Percentiles rank a stretch among this genome's conserved stretches.
Conservation (phyloP, 352 stramenopile genomes). For the Blastocystis sp. region DNA sequence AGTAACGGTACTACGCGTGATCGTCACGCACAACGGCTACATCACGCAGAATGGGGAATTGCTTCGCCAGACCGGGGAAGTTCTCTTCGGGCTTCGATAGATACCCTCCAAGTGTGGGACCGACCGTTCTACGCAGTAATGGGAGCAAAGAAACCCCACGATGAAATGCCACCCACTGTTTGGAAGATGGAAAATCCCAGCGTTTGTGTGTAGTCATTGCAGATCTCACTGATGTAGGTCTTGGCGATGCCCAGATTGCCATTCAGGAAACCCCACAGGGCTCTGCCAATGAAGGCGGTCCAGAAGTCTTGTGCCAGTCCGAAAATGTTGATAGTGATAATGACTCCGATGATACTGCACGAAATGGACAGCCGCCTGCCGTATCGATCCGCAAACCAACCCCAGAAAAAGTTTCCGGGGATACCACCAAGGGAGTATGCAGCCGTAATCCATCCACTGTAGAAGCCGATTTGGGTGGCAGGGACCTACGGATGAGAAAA, state of each 20-base stretch:
- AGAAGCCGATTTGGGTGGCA: conserved; percentile 52
- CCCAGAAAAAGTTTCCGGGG: conserved; percentile 69
- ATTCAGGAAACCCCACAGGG: conserved; percentile 65
- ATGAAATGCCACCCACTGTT: conserved; percentile 60
- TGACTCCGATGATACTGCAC: conserved; percentile 56
- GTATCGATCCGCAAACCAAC: conserved; percentile 65
- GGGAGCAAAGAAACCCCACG: not conserved
- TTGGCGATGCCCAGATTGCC: conserved; percentile 66
- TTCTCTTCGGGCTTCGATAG: conserved; percentile 67
- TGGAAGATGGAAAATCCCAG: conserved; percentile 63
- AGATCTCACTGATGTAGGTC: conserved; percentile 70
- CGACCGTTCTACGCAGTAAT: conserved; percentile 25
- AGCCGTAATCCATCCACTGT: conserved; percentile 58
- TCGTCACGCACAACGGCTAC: not conserved
- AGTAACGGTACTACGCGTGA: conserved; percentile 62
- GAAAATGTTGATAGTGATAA: conserved; percentile 67
- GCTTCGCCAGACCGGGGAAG: conserved; percentile 25
- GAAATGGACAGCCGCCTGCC: conserved; percentile 39
- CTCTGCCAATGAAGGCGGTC: conserved; percentile 19
- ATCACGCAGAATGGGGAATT: conserved; percentile 45
- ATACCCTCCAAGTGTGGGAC: conserved; percentile 56
- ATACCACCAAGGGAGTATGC: conserved; percentile 59
- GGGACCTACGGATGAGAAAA: conserved; percentile 41
- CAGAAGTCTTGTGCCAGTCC: conserved; percentile 42
- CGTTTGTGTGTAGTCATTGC: conserved; percentile 68